Base-by-base conservation (phyloP, 164 flowering plant species). In the Cinnamomum chago region DNA sequence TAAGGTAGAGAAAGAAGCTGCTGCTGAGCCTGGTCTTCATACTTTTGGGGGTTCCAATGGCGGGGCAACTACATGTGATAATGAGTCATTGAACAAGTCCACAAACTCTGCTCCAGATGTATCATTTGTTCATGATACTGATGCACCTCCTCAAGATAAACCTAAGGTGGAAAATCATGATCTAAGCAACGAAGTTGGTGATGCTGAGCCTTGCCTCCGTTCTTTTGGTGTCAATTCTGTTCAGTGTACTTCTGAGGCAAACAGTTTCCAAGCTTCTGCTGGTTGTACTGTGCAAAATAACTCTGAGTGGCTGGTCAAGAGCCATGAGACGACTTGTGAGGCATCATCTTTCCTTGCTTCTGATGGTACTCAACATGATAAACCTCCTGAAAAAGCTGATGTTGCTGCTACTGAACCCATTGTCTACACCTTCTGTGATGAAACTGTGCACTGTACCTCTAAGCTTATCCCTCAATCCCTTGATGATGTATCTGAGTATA, bases 381-480 rank as follows among this genome's bases (percentile, higher is more conserved):
- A 1, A 14, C 51, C 12, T 40, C 13, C 22, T 67, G 64, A 14
- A 65, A 80, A 52, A 40, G 55, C 1, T 33, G 60, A 72, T n/a
- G 68, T 60, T 70, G 69, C 75, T 65, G 33, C 20, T 73, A 69
- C 77, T 50, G 72, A 77, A 76, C 65, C 81, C 65, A 65, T 33
- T 47, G 33, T 58, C 40, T 6, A 10, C 50, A 67, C 72, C 67
- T 33, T 71, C 6, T 52, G 65, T 40, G 62, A 76, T 22, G 28
- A 27, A 64, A 73, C 18, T 75, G 64, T 67, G 2, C 68, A 64
- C 51, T 67, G 67, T 24, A 50, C 55, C 40, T 65, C 28, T 55
- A 33, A 60, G 33, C 40, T 18, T 52, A 50, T 6, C n/a, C 30
- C 50, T 71, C 75, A 24, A 74, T 70, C 72, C 69, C 62, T 30